Evolutionary conservation across 352 stramenopile species (phyloP).

Genomic region (Blastocystis sp.): DNA sequence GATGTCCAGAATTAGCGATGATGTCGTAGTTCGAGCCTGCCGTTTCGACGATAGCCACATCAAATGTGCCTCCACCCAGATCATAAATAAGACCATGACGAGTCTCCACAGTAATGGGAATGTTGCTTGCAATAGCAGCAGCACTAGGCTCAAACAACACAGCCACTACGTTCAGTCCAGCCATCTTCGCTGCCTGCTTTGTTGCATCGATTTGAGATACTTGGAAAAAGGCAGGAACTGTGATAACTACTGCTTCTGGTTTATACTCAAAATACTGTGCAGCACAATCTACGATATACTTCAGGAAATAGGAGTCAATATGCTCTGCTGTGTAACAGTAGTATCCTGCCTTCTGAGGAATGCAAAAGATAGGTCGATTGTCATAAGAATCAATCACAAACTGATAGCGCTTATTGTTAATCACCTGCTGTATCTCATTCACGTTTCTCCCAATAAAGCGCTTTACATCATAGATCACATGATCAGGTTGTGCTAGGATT

Average conservation of each 20-base stretch:
- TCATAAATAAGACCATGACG: background rate
- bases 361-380: background rate
- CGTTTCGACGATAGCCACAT: background rate
- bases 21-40: background rate
- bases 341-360: background rate
- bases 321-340: background rate
- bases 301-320: background rate
- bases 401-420: background rate
- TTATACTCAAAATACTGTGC: background rate
- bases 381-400: background rate
- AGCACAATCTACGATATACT: background rate
- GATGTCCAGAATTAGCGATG: background rate
- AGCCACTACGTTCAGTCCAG: background rate
- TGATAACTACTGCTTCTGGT: background rate
- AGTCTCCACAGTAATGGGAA: background rate
- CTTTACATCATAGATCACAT: conserved; percentile 13
- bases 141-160: conserved; percentile 2
- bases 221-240: conserved; percentile 3
- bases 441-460: background rate
- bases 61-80: background rate
- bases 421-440: background rate
- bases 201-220: background rate
- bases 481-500: background rate
- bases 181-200: background rate
- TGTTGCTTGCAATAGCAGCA: background rate